Percentiles rank a stretch among this genome's conserved stretches.
Evolutionary conservation across 1,284 basidiomycete species (phyloP).

Genomic region (Rhizopogon parksii): DNA sequence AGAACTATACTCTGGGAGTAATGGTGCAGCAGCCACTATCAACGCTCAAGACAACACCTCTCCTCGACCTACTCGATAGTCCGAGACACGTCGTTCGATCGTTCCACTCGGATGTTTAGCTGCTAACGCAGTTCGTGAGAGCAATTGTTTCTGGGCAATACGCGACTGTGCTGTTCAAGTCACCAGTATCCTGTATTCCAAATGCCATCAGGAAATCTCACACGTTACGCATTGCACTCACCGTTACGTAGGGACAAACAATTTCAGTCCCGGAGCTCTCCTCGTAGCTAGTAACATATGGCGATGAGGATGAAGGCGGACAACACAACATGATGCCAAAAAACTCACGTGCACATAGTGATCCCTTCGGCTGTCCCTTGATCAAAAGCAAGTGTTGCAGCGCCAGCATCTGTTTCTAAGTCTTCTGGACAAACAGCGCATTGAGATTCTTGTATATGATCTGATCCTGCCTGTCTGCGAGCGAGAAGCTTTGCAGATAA

Average conservation of each 20-base stretch:
- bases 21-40: neutral
- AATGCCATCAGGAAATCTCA: neutral
- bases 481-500: no score
- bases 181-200: neutral
- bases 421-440: neutral
- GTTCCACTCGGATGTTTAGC: neutral
- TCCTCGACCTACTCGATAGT: neutral
- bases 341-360: neutral
- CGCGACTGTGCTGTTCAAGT: neutral
- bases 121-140: neutral
- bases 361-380: neutral
- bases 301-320: neutral
- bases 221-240: neutral
- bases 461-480: no score
- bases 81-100: neutral
- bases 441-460: neutral
- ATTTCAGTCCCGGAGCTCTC: neutral
- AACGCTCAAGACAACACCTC: neutral
- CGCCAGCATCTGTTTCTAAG: neutral
- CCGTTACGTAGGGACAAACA: neutral
- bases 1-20: no score
- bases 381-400: neutral
- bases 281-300: neutral
- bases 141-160: neutral
- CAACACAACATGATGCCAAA: neutral